phyloP scores from a whole-genome alignment of 306 rosid species.

The Benincasa hispida region DNA sequence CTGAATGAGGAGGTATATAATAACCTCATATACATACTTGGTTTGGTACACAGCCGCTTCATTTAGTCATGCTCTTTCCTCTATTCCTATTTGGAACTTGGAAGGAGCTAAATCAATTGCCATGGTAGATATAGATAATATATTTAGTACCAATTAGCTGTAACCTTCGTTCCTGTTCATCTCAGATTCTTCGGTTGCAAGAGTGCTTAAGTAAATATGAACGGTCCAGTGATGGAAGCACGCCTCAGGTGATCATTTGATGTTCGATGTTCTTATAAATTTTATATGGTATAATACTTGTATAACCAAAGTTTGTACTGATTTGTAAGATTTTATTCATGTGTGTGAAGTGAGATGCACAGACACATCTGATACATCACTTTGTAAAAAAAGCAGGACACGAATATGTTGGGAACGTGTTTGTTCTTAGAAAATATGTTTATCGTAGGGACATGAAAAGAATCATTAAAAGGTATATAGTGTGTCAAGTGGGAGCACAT shows the following conservation, averaged over 20 bases:
- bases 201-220: conserved; percentile 86
- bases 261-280: neutral
- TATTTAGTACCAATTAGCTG: neutral
- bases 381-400: neutral
- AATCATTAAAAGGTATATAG: neutral
- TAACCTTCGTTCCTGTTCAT: conserved; percentile 9
- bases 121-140: neutral
- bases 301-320: neutral
- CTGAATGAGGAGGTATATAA: conserved; percentile 84
- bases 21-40: conserved; percentile 5
- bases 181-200: conserved; percentile 86
- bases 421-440: neutral
- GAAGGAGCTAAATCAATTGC: neutral
- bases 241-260: conserved; percentile 64
- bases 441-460: neutral
- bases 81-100: neutral
- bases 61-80: neutral
- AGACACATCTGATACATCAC: neutral
- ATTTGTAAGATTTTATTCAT: neutral
- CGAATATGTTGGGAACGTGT: neutral
- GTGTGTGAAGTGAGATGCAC: neutral
- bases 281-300: neutral
- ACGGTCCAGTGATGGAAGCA: conserved; percentile 69
- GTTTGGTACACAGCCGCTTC: neutral
- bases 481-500: neutral